A percentile compares a stretch with the other conserved stretches of the same genome.
phyloP scores from a whole-genome alignment of 306 rosid species.

The Rosa lucieae region DNA sequence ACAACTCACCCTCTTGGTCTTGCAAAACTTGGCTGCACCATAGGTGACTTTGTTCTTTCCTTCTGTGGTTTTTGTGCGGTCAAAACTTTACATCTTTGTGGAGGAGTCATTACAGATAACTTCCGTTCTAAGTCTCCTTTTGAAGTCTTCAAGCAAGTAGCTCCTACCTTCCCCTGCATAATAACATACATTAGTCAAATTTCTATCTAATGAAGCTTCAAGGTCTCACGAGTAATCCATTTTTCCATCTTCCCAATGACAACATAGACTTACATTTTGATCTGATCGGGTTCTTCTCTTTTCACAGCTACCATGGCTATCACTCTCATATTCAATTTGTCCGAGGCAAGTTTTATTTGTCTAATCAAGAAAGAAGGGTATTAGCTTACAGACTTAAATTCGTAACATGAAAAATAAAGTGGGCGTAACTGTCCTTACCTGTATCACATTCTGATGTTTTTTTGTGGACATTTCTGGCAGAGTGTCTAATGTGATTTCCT shows the following conservation, averaged over 20 bases:
- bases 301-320: constrained; percentile 32
- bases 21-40: constrained; percentile 25
- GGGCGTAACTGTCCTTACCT: constrained; percentile 28
- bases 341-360: constrained; percentile 32
- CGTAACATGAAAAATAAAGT: neutral
- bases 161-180: constrained; percentile 39
- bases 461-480: constrained; percentile 33
- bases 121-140: constrained; percentile 30
- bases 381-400: constrained; percentile 21
- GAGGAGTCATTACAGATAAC: constrained; percentile 32
- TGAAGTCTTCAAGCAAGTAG: constrained; percentile 21
- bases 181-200: neutral
- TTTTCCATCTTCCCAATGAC: neutral
- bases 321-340: constrained; percentile 25
- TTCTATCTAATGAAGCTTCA: neutral
- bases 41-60: constrained; percentile 35
- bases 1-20: constrained; percentile 48
- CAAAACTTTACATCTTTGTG: constrained; percentile 23
- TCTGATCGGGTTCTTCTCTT: constrained; percentile 31
- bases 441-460: constrained; percentile 31
- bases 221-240: neutral
- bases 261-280: constrained; percentile 38
- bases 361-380: constrained; percentile 26
- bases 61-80: constrained; percentile 21
- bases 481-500: constrained; percentile 42